Evolutionary conservation across 495 filamentous ascomycete genomes (phyloP).

Genomic region (Podospora australis): DNA sequence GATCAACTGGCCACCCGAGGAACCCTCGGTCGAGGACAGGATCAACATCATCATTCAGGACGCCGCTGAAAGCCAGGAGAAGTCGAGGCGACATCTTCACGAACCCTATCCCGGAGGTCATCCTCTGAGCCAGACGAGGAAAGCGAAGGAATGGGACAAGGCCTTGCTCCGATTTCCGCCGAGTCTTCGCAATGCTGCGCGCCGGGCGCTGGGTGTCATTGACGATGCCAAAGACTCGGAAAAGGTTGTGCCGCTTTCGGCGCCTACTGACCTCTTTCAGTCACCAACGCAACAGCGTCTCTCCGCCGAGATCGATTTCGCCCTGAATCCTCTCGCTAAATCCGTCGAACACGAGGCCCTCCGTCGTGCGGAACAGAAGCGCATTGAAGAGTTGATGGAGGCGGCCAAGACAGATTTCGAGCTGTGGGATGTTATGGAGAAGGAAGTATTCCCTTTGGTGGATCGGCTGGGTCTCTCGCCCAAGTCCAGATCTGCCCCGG

Average conservation of each 20-base stretch:
- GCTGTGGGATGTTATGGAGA: slow-evolving; percentile 65
- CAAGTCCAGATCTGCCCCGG: background rate
- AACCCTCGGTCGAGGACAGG: slow-evolving; percentile 5
- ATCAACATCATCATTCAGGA: slow-evolving; percentile 32
- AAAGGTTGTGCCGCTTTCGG: background rate
- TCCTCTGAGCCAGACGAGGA: slow-evolving; percentile 9
- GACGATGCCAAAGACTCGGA: slow-evolving; percentile 7
- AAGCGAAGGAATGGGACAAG: slow-evolving; percentile 22
- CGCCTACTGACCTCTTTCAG: background rate
- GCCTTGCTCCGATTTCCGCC: slow-evolving; percentile 37
- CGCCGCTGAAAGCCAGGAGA: slow-evolving; percentile 18
- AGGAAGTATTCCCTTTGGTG: slow-evolving; percentile 61
- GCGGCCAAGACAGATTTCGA: slow-evolving; percentile 54
- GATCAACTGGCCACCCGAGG: background rate
- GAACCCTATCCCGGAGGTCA: slow-evolving; percentile 11
- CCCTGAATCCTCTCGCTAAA: slow-evolving; percentile 10
- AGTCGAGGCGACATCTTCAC: slow-evolving; percentile 7
- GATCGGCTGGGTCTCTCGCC: slow-evolving; percentile 30
- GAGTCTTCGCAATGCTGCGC: slow-evolving; percentile 33
- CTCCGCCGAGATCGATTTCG: slow-evolving; percentile 1
- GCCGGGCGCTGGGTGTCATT: slow-evolving; percentile 28
- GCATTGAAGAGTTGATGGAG: slow-evolving; percentile 44
- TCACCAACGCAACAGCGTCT: background rate
- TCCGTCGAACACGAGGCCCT: slow-evolving; percentile 28
- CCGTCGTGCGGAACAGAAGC: slow-evolving; percentile 31